phyloP scores from a whole-genome alignment of 2,329 filamentous ascomycete species.

The Clonostachys chloroleuca region DNA sequence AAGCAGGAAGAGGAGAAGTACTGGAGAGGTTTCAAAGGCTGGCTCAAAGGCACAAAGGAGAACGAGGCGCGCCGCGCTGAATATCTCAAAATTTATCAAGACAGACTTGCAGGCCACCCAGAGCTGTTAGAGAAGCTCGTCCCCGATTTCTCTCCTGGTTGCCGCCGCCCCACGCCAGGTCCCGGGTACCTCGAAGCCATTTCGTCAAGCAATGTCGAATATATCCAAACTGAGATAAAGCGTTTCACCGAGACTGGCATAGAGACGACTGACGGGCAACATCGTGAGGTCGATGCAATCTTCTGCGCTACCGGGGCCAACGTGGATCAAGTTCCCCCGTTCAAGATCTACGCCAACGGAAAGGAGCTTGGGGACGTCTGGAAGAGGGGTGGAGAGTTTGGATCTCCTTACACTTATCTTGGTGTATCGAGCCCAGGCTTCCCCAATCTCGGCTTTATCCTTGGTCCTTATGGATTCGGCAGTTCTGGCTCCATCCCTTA shows the following conservation, averaged over 20 bases:
- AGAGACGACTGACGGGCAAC: conserved; percentile 42
- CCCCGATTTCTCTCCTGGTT: conserved; percentile 61
- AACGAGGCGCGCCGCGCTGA: conserved; percentile 34
- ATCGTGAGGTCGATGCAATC: conserved; percentile 9
- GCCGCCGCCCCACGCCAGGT: conserved; percentile 60
- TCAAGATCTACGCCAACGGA: too few species aligned
- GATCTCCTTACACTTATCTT: too few species aligned
- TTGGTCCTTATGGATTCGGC: too few species aligned
- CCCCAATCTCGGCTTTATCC: too few species aligned
- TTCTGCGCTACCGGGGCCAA: neutral
- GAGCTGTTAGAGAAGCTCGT: conserved; percentile 51
- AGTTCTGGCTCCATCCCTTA: too few species aligned
- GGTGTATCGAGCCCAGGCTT: too few species aligned
- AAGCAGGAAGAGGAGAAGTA: conserved; percentile 56
- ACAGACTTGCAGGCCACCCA: conserved; percentile 27
- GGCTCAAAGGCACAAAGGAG: conserved; percentile 18
- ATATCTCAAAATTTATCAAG: conserved; percentile 12
- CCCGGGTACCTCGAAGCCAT: conserved; percentile 65
- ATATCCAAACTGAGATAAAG: conserved; percentile 41
- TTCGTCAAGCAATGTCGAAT: conserved; percentile 54
- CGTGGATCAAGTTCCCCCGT: too few species aligned
- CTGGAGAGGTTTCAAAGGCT: conserved; percentile 35
- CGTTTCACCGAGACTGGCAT: conserved; percentile 41
- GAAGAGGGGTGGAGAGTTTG: too few species aligned
- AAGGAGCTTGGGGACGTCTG: too few species aligned